Base-by-base conservation (phyloP, 371 early-diverging fungal species). In the Rhizomucor miehei region DNA sequence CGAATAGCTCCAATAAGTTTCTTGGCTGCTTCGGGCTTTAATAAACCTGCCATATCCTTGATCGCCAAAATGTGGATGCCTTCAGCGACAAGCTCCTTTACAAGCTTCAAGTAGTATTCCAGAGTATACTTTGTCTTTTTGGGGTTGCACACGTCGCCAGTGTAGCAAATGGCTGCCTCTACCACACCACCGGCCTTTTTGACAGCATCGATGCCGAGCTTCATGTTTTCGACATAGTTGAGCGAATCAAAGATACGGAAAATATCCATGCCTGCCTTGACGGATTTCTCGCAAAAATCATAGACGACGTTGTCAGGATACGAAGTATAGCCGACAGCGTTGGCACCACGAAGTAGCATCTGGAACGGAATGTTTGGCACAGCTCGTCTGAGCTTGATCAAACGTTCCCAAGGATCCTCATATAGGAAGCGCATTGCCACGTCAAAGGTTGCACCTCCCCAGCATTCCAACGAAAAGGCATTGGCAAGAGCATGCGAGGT, bases 291-390 rank as follows among this genome's bases (percentile, higher is more conserved):
- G 71, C 96, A 95, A 76, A 97, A 97, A 56, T 93, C 95, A 57
- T 91, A 94, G 21, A 95, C 85, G 16, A 94, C 91, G 63, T 97
- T 95, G 75, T 97, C 97, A 4, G 97, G 97, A 67, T 97, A 97
- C 51, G 91, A 91, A 35, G 95, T 95, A 76, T 95, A 95, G 29
- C 97, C 97, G 20, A 97, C 97, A 10, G 95, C 97, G 60, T 95
- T 95, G 56, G 97, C 97, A 48, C 97, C 97, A 69, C 97, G 89
- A 49, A 97, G 85, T 35, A 97, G 81, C 97, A 97, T 97, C 73
- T 94, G 94, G 86, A 97, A 97, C 16, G 97, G 97, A 65, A 97
- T 83, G 73, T 95, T 95, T 65, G 97, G 97, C n/a, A 91, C 92
- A 16, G 91, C 81, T 48, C 84, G 73, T 48, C 97, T 89, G 46